Base-by-base conservation (phyloP, 176 grass and related monocot genomes). In the Rhynchospora breviuscula region DNA sequence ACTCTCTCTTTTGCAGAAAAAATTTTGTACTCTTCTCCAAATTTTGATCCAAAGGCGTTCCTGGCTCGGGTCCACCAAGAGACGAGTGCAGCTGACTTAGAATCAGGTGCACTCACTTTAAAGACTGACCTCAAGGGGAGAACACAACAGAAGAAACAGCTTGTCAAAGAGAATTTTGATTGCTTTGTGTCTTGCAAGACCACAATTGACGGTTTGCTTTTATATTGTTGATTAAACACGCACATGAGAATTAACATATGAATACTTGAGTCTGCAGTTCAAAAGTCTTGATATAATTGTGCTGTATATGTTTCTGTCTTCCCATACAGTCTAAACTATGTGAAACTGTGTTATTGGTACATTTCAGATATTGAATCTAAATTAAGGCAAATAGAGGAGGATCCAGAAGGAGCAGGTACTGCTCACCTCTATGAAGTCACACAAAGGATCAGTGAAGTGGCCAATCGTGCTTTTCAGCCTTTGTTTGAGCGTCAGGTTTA, bases 101-200 rank as follows among this genome's bases (percentile, higher is more conserved):
- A 99, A 91, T 87, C 96, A 56, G 93, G 96, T 78, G 93, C 91
- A 67, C 91, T 99, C 72, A 95, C 91, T 49, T 92, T 99, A 85
- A 99, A 99, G 90, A 93, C 89, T 89, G 96, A 99, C 88, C 91
- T 99, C 54, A 99, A 95, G 86, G 96, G 96, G 69, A 93, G 96
- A 86, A 99, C 96, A 43, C 93, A 95, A 60, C 89, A 99, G 89
- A 99, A 99, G 85, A 99, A 99, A 88, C 96, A 99, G 71, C 83
- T 99, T 73, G 93, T 99, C 78, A 99, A 99, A 86, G 96, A 99
- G 87, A 99, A 99, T 83, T 99, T 99, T 81, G 96, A 99, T 93
- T 99, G 96, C 86, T 99, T 99, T 68, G 91, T 99, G 40, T 99
- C 96, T 4, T 99, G 96, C 96, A 99, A 99, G 90, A 99, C 96